phyloP scores from a whole-genome alignment of 805 yeast genomes.

The Kurtzmaniella cleridarum region DNA sequence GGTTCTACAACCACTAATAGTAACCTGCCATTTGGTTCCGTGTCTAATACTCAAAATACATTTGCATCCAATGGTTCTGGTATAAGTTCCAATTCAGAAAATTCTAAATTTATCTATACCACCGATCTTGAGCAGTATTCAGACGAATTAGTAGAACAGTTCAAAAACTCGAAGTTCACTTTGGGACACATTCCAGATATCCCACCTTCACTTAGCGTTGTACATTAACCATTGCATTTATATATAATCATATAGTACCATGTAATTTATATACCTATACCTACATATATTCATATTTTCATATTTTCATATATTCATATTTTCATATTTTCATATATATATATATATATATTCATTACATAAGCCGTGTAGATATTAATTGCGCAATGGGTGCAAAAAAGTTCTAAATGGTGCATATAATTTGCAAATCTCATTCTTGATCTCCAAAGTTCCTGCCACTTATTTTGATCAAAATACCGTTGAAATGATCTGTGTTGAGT shows the following conservation, averaged over 20 bases:
- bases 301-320: neutral
- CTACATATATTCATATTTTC: too few relatives aligned
- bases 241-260: too few relatives aligned
- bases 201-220: slow-evolving; percentile 57
- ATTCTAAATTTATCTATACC: slow-evolving; percentile 12
- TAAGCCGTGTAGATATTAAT: neutral
- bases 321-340: neutral
- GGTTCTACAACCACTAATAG: slow-evolving; percentile 1
- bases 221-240: slow-evolving; percentile 11
- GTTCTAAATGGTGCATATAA: neutral
- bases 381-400: neutral
- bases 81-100: neutral
- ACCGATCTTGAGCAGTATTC: slow-evolving; percentile 33
- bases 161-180: slow-evolving; percentile 42
- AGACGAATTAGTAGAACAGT: slow-evolving; percentile 40
- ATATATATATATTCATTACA: too few relatives aligned
- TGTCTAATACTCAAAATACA: neutral
- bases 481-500: slow-evolving; percentile 86
- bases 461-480: too few relatives aligned
- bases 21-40: slow-evolving; percentile 3
- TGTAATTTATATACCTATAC: too few relatives aligned
- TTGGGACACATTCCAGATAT: slow-evolving; percentile 66
- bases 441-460: neutral
- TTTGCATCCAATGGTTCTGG: slow-evolving; percentile 6
- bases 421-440: neutral